Conservation (phyloP, 2,329 filamentous ascomycete genomes). For the Aspergillus amoenus region DNA sequence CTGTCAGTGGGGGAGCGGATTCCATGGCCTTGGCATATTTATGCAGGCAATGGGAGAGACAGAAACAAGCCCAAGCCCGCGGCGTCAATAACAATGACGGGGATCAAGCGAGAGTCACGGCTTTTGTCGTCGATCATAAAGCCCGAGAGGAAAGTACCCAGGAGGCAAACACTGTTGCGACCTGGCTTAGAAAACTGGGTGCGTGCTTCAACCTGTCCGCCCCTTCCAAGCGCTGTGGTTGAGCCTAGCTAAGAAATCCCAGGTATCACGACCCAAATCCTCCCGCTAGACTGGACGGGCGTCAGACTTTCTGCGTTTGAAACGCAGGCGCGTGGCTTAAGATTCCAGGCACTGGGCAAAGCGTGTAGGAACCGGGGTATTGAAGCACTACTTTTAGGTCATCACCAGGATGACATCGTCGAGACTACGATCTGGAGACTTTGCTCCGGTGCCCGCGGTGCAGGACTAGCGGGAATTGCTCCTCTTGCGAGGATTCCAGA, state of each 20-base stretch:
- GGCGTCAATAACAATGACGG: conserved; percentile 6
- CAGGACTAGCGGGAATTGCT: conserved; percentile 72
- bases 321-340: conserved; percentile 68
- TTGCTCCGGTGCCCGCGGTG: conserved; percentile 62
- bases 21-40: conserved; percentile 93
- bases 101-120: conserved; percentile 41
- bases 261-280: conserved; percentile 37
- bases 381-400: conserved; percentile 69
- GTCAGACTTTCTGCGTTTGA: conserved; percentile 64
- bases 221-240: neutral
- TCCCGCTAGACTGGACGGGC: conserved; percentile 54
- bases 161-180: conserved; percentile 55
- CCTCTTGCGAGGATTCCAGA: conserved; percentile 72
- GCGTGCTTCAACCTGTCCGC: conserved; percentile 11
- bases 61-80: neutral
- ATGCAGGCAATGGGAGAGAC: conserved; percentile 50
- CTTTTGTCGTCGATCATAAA: conserved; percentile 63
- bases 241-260: neutral
- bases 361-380: conserved; percentile 57
- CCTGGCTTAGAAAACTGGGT: conserved; percentile 48
- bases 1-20: conserved; percentile 89
- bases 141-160: conserved; percentile 54
- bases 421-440: conserved; percentile 86
- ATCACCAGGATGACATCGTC: conserved; percentile 87
- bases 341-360: conserved; percentile 70